phyloP scores from a whole-genome alignment of 371 early-diverging fungal genomes.

The Dichotomocladium elegans region DNA sequence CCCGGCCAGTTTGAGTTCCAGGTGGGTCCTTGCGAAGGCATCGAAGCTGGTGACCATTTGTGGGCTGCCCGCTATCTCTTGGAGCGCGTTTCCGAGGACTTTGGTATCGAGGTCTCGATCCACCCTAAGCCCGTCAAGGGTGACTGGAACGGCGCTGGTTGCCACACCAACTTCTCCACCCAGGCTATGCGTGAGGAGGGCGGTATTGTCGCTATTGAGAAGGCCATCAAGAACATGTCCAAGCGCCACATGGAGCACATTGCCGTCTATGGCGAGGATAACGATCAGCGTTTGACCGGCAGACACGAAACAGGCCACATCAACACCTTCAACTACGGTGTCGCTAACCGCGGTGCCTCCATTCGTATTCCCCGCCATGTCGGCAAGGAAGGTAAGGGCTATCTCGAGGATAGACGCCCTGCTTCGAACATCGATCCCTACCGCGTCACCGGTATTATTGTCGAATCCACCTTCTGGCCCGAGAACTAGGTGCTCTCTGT shows the following conservation, averaged over 20 bases:
- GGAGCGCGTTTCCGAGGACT: constrained; percentile 53
- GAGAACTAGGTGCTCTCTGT: constrained; percentile 8
- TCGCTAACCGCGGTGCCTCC: constrained; percentile 52
- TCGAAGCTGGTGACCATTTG: constrained; percentile 42
- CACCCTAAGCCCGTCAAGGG: constrained; percentile 54
- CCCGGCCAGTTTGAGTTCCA: constrained; percentile 54
- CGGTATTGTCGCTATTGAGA: constrained; percentile 47
- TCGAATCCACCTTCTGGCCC: constrained; percentile 29
- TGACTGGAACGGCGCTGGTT: constrained; percentile 54
- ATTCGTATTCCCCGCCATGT: constrained; percentile 55
- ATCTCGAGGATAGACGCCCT: constrained; percentile 48
- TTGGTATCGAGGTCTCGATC: constrained; percentile 47
- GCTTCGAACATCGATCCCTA: constrained; percentile 57
- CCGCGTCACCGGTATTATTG: constrained; percentile 47
- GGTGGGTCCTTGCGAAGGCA: constrained; percentile 53
- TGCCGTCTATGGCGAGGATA: constrained; percentile 54
- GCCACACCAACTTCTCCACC: constrained; percentile 50
- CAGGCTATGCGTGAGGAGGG: constrained; percentile 44
- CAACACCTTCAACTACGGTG: constrained; percentile 43
- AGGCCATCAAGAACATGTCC: constrained; percentile 46
- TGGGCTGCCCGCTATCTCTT: constrained; percentile 51
- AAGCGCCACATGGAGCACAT: constrained; percentile 44
- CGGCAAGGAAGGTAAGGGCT: constrained; percentile 47
- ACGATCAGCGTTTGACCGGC: constrained; percentile 52
- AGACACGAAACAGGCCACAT: constrained; percentile 53